These are phyloP conservation scores for Podospora pseudopauciseta DNA, from an alignment of 495 filamentous ascomycete species.

Conservation along the genomic window DNA sequence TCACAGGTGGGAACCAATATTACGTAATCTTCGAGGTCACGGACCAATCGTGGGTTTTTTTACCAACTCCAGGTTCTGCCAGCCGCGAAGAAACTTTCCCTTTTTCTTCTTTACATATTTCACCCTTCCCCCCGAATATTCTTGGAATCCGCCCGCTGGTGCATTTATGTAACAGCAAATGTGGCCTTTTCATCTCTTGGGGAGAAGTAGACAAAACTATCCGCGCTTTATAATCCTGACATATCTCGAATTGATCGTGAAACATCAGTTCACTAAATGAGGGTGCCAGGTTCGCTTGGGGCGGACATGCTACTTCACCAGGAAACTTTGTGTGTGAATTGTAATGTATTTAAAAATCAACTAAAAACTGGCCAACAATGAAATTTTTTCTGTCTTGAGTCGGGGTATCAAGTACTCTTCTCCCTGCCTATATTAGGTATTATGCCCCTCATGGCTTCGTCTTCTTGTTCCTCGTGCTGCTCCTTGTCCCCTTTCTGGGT, in stretches of 20 bases:
- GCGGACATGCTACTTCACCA: constrained; percentile 28
- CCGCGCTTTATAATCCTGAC: constrained; percentile 39
- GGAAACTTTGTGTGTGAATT: not conserved
- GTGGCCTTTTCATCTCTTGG: constrained; percentile 26
- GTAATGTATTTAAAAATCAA: not conserved
- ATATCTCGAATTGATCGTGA: constrained; percentile 15
- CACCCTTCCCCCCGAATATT: constrained; percentile 29
- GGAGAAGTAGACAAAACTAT: constrained; percentile 33
- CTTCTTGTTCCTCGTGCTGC: constrained; percentile 34
- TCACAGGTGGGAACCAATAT: not conserved
- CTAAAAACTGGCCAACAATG: not conserved
- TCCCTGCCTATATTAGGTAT: constrained; percentile 10
- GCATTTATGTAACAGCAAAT: constrained; percentile 7
- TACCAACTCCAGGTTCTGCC: not conserved
- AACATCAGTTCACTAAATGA: constrained; percentile 19
- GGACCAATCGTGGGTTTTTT: constrained; percentile 1
- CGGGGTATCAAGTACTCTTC: constrained; percentile 16
- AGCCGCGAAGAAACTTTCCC: not conserved
- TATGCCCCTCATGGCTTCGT: constrained; percentile 31
- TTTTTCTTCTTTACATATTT: constrained; percentile 16
- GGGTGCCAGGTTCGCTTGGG: constrained; percentile 40
- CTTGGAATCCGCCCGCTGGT: constrained; percentile 19
- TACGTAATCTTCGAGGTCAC: not conserved
- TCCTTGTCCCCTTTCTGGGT: constrained; percentile 24
- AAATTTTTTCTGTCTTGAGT: constrained; percentile 8